Evolutionary conservation across 208 protist species (phyloP), one percentile per base, ranked within the genome.

Genomic region (Trypanosoma rangeli): DNA sequence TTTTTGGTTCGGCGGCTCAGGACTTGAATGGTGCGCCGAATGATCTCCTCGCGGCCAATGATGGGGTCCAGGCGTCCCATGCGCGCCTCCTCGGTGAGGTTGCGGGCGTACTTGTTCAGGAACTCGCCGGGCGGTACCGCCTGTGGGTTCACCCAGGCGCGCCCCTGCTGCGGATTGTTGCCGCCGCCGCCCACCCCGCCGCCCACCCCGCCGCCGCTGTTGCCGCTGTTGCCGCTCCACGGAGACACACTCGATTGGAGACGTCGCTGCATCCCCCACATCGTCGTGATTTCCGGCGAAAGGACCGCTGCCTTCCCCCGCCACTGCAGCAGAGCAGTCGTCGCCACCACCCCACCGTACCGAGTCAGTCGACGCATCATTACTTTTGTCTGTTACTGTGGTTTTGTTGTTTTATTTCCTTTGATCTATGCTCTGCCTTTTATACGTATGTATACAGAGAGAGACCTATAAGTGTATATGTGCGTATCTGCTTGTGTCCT

Each of bases 41-140:
- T 99, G 64, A 99, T 98, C 48, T 99, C 98, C 78, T 99, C 98
- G 49, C 99, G 86, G n/a, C 98, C 98, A 65, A 99, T 98, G 63
- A 99, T 98, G 20, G 98, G 98, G 79, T 99, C 98, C 8, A 99
- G 87, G 61, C 97, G 96, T 28, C 98, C 98, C 49, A 94, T 69
- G 58, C 73, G 64, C 13, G 98, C 98, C 70, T 93, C 82, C 58
- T 97, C 80, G 3, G 95, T 98, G 24, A 99, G 68, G 74, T 99
- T 97, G 12, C 90, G 72, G 52, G 96, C 97, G 84, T 99, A 99
- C 84, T 99, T 98, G 56, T 97, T 92, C 18, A 99, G 81, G 55
- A 93, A 94, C 70, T 96, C 87, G 54, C 87, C 90, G 15, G 86
- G 84, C 8, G 90, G 90, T 29, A 95, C 90, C 10, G 90, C 90